Conservation (phyloP, 345 rosid species). For the Firmiana major region DNA sequence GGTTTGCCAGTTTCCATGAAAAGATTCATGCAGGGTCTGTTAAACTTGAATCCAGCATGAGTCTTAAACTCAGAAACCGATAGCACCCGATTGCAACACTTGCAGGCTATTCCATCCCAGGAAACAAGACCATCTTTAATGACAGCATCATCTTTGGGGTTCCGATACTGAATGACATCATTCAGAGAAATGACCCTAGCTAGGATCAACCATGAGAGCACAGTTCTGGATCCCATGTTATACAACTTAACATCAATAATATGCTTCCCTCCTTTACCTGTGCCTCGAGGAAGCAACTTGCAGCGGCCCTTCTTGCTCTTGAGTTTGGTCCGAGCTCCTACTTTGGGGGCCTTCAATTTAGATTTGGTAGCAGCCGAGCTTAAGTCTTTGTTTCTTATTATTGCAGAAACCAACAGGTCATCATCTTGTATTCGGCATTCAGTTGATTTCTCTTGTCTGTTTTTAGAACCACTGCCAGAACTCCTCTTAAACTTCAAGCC, state of each 20-base stretch:
- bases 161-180: slow-evolving; percentile 75
- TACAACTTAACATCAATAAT: slow-evolving; percentile 42
- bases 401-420: slow-evolving; percentile 59
- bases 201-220: slow-evolving; percentile 73
- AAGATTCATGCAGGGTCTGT: slow-evolving; percentile 74
- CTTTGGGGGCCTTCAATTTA: slow-evolving; percentile 42
- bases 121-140: slow-evolving; percentile 72
- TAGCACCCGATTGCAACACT: slow-evolving; percentile 59
- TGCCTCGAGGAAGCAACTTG: slow-evolving; percentile 60
- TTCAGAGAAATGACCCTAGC: slow-evolving; percentile 39
- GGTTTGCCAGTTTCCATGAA: slow-evolving; percentile 83
- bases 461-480: slow-evolving; percentile 28
- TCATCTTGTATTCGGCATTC: slow-evolving; percentile 53
- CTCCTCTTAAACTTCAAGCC: slow-evolving; percentile 34
- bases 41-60: slow-evolving; percentile 73
- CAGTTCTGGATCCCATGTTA: slow-evolving; percentile 53
- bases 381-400: slow-evolving; percentile 49
- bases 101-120: slow-evolving; percentile 69
- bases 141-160: slow-evolving; percentile 54
- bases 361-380: slow-evolving; percentile 27
- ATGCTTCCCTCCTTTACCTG: slow-evolving; percentile 43
- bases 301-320: slow-evolving; percentile 54
- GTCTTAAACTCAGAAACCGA: slow-evolving; percentile 72
- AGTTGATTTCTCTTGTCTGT: slow-evolving; percentile 38
- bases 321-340: slow-evolving; percentile 41